phyloP scores from a whole-genome alignment of 148 eudicot genomes.

The Rhododendron kiyosumense region DNA sequence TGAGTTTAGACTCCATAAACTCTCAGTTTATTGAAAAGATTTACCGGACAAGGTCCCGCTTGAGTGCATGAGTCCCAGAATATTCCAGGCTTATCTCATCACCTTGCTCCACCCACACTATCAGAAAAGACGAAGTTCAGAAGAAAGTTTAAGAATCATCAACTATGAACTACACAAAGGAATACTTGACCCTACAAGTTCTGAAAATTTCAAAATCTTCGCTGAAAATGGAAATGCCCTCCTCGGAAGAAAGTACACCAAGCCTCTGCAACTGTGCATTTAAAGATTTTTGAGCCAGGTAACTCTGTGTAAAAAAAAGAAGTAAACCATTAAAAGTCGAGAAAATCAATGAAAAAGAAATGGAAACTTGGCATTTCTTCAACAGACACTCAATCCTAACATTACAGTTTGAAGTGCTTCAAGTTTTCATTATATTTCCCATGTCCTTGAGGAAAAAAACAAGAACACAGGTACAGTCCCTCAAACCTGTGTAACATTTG shows the following conservation, averaged over 20 bases:
- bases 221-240: conserved; percentile 46
- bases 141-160: conserved; percentile 9
- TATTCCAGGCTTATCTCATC: conserved; percentile 95
- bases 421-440: not conserved
- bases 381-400: not conserved
- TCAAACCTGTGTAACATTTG: conserved; percentile 95
- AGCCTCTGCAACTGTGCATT: conserved; percentile 56
- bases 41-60: conserved; percentile 92
- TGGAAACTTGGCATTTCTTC: not conserved
- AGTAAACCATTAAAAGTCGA: not conserved
- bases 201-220: conserved; percentile 73
- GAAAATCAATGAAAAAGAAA: not conserved
- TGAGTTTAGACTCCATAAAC: not conserved
- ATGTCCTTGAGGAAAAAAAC: not conserved
- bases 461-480: not conserved
- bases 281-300: conserved; percentile 63
- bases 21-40: not conserved
- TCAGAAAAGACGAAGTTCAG: conserved; percentile 21
- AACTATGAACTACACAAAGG: not conserved
- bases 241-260: conserved; percentile 56
- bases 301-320: conserved; percentile 54
- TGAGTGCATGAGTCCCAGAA: conserved; percentile 88
- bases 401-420: not conserved
- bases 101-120: conserved; percentile 98
- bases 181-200: conserved; percentile 43